Evolutionary conservation across 2,329 filamentous ascomycete genomes (phyloP), one percentile per base, ranked within the genome.

Genomic region (Blastomyces gilchristii): DNA sequence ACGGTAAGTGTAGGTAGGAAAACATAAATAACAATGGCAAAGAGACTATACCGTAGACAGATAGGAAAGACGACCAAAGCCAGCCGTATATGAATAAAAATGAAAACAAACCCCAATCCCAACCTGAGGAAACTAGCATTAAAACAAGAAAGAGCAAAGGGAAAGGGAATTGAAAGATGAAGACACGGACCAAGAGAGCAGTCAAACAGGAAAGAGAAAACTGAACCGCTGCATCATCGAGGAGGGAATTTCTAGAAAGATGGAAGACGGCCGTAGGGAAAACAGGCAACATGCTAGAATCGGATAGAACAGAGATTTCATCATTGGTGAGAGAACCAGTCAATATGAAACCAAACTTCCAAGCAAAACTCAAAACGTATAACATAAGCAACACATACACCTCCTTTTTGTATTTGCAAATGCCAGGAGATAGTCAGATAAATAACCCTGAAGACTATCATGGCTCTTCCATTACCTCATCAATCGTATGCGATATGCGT

Each of bases 381-480:
- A 28, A 58, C 11, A 43, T 28, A 58, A 39, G 37, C 37, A 58
- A n/a, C 22, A 28, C 22, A 41, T n/a, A 18, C 43, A 39, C 37
- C 37, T 25, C 34, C 34, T n/a, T 43, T 41, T 41, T 56, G 41
- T 43, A n/a, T 56, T 34, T 39, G 16, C 31, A 18, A 37, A 39
- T 56, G 16, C 16, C 28, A 52, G 12, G 52, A 34, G 18, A 59
- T 47, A 37, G 41, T 16, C 41, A n/a, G n/a, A 34, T 49, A 49
- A 28, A 25, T 28, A n/a, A 59, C 5, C 14, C 25, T 47, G 12
- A 45, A n/a, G 18, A 49, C 18, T 16, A 37, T 64, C 45, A 67
- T 57, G 66, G 65, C 61, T 68, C 67, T 57, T 69, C 67, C 64
- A 68, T 64, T 41, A 62, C 64, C 63, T 68, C 65, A 54, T 68